Percentiles rank a stretch among this genome's conserved stretches.
Conservation (phyloP, 371 early-diverging fungal genomes). For the Quaeritorhiza haematococci region DNA sequence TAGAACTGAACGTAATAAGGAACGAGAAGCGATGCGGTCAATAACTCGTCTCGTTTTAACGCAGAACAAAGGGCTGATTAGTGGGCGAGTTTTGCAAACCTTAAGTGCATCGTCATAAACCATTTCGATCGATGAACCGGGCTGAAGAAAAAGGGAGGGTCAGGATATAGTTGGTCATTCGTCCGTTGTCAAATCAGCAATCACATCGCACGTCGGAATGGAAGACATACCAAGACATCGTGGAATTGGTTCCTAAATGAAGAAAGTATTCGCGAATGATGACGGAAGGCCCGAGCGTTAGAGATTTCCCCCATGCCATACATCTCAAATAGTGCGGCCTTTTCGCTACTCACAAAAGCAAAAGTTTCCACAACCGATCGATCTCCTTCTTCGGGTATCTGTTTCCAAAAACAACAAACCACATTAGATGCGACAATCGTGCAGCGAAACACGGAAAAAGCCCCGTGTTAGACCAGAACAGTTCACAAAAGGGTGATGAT, state of each 20-base stretch:
- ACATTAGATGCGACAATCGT: not conserved
- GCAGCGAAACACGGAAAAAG: not conserved
- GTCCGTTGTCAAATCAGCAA: not conserved
- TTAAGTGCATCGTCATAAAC: constrained; percentile 80
- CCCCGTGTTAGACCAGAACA: not conserved
- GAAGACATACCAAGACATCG: constrained; percentile 53
- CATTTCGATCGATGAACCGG: constrained; percentile 86
- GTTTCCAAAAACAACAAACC: constrained; percentile 9
- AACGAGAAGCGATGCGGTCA: not conserved
- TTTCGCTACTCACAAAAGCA: constrained; percentile 56
- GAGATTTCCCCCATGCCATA: too few species aligned
- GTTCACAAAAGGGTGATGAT: not conserved
- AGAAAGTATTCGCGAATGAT: not conserved
- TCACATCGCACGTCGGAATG: not conserved
- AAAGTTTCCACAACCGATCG: constrained; percentile 79
- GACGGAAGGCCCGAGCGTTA: not conserved
- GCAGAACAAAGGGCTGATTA: constrained; percentile 1
- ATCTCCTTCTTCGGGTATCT: constrained; percentile 70
- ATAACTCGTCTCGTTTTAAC: not conserved
- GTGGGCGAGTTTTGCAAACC: too few species aligned
- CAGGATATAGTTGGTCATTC: not conserved
- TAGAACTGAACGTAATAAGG: too few species aligned
- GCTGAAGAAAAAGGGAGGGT: constrained; percentile 41
- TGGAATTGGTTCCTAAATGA: constrained; percentile 82
- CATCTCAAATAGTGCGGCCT: not conserved